Evolutionary conservation across 768 basidiomycete species (phyloP), one percentile per base, ranked within the genome.

Genomic region (Mycena polygramma): DNA sequence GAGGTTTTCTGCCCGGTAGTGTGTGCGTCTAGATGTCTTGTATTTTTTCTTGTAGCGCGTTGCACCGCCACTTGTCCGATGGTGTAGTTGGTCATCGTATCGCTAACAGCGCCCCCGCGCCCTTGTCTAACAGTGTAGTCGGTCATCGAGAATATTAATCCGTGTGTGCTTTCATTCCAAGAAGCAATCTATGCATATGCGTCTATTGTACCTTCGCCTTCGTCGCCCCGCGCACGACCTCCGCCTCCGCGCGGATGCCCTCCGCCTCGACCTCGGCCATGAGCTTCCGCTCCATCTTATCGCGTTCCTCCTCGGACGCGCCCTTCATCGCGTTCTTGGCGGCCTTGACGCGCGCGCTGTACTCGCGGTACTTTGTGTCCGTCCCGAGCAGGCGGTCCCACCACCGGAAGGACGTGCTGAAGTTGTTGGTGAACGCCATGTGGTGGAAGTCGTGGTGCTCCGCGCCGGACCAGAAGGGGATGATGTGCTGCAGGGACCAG

Each of bases 401-500:
- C 92, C 94, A 97, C 48, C 96, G 90, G 90, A 98, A 98, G 24
- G 92, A 94, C 10, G 96, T 97, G 11, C 94, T 94, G 79, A 88
- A 97, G 86, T 97, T 97, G 86, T 96, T 96, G 60, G 90, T 90
- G 85, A 96, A 97, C 5, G 94, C 92, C 94, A 96, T 94, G 83
- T 99, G 97, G 82, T 99, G 97, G 90, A 96, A 98, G 78, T 98
- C 97, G 79, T 98, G 97, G 83, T 97, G 95, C 77, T 98, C 97
- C 0, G 96, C 96, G 46, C 97, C 97, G 9, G 94, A 93, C 97
- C 97, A 99, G 88, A 99, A 94, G 2, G 96, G 96, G 37, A 99
- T 68, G 73, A 95, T 90, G 84, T 97, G 90, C 74, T 95, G 92
- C 64, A 99, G 86, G 7, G 95, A 97, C 97, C 96, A 99, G 0